These are phyloP conservation scores for Mortierella polycephala DNA, from an alignment of 371 early-diverging fungal genomes.

Conservation along the genomic window DNA sequence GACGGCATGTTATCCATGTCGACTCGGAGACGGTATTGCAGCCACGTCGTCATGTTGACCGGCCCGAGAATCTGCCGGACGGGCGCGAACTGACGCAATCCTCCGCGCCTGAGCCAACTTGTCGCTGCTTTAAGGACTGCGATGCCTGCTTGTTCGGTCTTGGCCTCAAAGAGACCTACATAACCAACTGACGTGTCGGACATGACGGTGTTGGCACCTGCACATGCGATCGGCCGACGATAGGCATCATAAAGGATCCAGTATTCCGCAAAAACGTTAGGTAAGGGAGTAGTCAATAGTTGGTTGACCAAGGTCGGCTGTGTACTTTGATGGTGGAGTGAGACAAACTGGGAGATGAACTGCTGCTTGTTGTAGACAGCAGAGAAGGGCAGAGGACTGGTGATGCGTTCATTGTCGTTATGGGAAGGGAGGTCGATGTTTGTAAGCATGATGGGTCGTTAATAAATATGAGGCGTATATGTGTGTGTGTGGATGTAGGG, in stretches of 20 bases:
- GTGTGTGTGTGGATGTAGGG: neutral
- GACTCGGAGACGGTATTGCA: constrained; percentile 50
- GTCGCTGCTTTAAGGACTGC: constrained; percentile 39
- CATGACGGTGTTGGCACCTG: constrained; percentile 47
- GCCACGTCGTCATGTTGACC: constrained; percentile 52
- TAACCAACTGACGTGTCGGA: constrained; percentile 44
- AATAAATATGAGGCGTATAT: neutral
- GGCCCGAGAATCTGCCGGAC: constrained; percentile 52
- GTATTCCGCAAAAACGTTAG: constrained; percentile 29
- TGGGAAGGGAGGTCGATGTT: constrained; percentile 18
- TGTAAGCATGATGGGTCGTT: constrained; percentile 24
- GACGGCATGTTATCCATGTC: constrained; percentile 24
- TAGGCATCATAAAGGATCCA: constrained; percentile 48
- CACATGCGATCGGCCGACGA: constrained; percentile 43
- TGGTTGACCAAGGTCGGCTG: constrained; percentile 36
- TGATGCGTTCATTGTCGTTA: constrained; percentile 6
- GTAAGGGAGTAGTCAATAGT: constrained; percentile 19
- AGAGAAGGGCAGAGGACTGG: constrained; percentile 37
- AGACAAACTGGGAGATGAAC: constrained; percentile 45
- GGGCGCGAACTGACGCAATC: constrained; percentile 37
- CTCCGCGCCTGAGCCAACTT: constrained; percentile 34
- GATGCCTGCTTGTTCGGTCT: constrained; percentile 31
- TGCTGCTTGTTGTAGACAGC: constrained; percentile 47
- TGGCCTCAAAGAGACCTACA: constrained; percentile 52
- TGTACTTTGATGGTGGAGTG: constrained; percentile 35